Evolutionary conservation across 1,284 basidiomycete species (phyloP).

Genomic region (Marasmius sp.): DNA sequence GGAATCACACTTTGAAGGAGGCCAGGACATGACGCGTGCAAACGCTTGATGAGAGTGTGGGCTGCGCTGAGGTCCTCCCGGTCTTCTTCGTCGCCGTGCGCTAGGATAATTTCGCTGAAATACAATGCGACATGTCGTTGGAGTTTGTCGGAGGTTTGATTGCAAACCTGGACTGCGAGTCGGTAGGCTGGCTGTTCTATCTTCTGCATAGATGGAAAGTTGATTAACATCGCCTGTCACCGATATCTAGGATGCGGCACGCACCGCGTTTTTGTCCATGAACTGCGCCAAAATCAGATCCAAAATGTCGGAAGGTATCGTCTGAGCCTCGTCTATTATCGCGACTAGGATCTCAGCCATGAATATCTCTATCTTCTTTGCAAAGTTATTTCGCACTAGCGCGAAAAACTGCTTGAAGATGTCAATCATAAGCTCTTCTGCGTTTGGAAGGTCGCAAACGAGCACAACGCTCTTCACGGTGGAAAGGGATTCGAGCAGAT

Average conservation of each 20-base stretch:
- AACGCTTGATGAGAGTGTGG: slow-evolving; percentile 84
- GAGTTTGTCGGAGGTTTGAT: slow-evolving; percentile 79
- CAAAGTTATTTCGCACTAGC: slow-evolving; percentile 77
- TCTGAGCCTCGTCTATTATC: slow-evolving; percentile 83
- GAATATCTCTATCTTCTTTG: slow-evolving; percentile 88
- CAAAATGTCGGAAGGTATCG: slow-evolving; percentile 77
- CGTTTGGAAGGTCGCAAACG: slow-evolving; percentile 86
- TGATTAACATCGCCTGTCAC: neutral
- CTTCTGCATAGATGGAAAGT: slow-evolving; percentile 39
- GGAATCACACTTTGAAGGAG: slow-evolving; percentile 91
- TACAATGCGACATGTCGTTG: slow-evolving; percentile 90
- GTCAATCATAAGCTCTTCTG: slow-evolving; percentile 83
- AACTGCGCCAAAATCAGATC: slow-evolving; percentile 87
- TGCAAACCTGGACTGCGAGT: slow-evolving; percentile 90
- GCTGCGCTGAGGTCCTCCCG: slow-evolving; percentile 69
- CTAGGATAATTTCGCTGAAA: slow-evolving; percentile 85
- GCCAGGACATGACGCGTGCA: slow-evolving; percentile 80
- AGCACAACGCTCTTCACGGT: slow-evolving; percentile 94
- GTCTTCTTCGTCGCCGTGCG: slow-evolving; percentile 57
- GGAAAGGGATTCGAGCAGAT: slow-evolving; percentile 88
- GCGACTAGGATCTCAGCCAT: slow-evolving; percentile 89
- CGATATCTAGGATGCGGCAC: slow-evolving; percentile 24
- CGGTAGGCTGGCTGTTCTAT: slow-evolving; percentile 78
- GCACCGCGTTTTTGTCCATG: slow-evolving; percentile 68
- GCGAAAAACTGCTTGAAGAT: slow-evolving; percentile 86